Conservation (phyloP, 2,329 filamentous ascomycete genomes). For the Raffaelea ambrosiae region DNA sequence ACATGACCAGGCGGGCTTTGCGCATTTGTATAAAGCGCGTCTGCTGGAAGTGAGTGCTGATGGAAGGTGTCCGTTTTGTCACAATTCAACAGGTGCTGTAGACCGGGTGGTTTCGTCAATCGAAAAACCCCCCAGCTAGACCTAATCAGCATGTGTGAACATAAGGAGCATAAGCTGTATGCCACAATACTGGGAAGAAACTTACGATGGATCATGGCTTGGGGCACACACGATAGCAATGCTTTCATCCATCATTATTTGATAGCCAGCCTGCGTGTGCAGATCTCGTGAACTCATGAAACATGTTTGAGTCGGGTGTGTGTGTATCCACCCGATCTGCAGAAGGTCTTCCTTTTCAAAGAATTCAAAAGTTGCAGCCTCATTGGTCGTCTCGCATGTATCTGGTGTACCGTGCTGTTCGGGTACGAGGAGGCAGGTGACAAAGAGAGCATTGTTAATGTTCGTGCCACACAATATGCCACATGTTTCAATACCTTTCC, state of each 20-base stretch:
- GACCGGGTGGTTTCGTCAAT: conserved; percentile 83
- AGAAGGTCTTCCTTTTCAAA: conserved; percentile 77
- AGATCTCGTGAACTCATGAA: conserved; percentile 95
- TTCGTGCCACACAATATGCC: conserved; percentile 87
- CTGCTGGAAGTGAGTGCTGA: conserved; percentile 43
- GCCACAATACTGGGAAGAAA: conserved; percentile 12
- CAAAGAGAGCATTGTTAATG: conserved; percentile 88
- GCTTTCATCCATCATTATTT: conserved; percentile 92
- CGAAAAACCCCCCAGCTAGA: conserved; percentile 82
- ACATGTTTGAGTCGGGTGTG: conserved; percentile 91
- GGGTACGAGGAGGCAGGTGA: conserved; percentile 80
- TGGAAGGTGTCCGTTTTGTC: conserved; percentile 76
- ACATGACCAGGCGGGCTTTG: conserved; percentile 59
- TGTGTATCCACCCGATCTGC: conserved; percentile 95
- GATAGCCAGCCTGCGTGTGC: conserved; percentile 90
- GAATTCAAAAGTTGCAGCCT: conserved; percentile 77
- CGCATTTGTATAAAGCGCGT: conserved; percentile 72
- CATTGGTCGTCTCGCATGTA: conserved; percentile 90
- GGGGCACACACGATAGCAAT: conserved; percentile 96
- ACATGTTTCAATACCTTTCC: conserved; percentile 80
- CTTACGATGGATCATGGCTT: conserved; percentile 65
- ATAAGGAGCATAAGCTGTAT: neutral
- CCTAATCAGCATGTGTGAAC: neutral
- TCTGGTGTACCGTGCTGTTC: conserved; percentile 85
- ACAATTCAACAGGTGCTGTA: conserved; percentile 77